Conservation (phyloP, 1,139 yeast genomes). For the Pneumocystis oryctolagi region DNA sequence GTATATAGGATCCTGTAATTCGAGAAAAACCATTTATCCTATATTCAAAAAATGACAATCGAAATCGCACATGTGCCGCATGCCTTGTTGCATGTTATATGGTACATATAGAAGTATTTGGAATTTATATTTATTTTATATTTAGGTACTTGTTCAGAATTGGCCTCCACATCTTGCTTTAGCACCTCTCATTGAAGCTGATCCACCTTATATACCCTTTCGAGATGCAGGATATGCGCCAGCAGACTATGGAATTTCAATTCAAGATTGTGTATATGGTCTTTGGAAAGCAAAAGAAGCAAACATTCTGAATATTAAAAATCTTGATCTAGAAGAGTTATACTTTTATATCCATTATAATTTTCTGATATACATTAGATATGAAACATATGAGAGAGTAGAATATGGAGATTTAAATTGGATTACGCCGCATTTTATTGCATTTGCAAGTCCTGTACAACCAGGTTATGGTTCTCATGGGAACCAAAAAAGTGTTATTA, state of each 20-base stretch:
- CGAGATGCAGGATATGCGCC: conserved; percentile 95
- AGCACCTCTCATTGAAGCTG: conserved; percentile 83
- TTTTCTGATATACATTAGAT: conserved; percentile 18
- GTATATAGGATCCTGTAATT: conserved; percentile 40
- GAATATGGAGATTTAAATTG: conserved; percentile 95
- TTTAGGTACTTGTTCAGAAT: conserved; percentile 55
- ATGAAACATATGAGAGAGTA: conserved; percentile 85
- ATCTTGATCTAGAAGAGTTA: conserved; percentile 72
- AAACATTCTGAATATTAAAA: conserved; percentile 69
- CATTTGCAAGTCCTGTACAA: conserved; percentile 92
- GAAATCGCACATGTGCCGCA: conserved; percentile 84
- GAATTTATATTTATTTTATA: not conserved
- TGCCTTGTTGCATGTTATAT: conserved; percentile 86
- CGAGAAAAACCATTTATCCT: conserved; percentile 82
- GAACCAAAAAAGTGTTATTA: conserved; percentile 24
- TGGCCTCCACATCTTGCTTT: conserved; percentile 98
- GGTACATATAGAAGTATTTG: conserved; percentile 27
- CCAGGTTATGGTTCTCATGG: conserved; percentile 28
- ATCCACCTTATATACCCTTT: conserved; percentile 87
- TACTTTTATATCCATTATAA: not conserved
- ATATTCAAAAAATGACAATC: conserved; percentile 67
- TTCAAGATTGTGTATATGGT: conserved; percentile 89
- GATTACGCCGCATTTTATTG: conserved; percentile 82
- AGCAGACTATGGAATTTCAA: conserved; percentile 83
- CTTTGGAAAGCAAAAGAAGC: conserved; percentile 98